A percentile compares a stretch with the other conserved stretches of the same genome.
phyloP scores from a whole-genome alignment of 148 eudicot species.

The Chenopodium berlandieri region DNA sequence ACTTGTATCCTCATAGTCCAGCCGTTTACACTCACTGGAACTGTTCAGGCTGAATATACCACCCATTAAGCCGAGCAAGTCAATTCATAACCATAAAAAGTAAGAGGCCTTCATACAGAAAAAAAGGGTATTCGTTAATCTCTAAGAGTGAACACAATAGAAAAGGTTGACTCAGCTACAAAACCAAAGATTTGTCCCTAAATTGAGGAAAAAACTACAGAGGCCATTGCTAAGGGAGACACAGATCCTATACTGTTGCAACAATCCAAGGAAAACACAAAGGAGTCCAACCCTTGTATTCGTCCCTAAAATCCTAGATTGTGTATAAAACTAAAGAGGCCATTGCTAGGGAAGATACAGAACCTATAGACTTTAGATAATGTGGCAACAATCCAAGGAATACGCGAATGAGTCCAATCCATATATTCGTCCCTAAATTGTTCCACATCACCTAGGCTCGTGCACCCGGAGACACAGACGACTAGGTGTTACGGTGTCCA shows the following conservation, averaged over 20 bases:
- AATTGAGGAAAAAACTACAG: too few species aligned
- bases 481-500: neutral
- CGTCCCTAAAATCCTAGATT: neutral
- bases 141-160: neutral
- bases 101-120: constrained; percentile 10
- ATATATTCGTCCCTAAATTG: neutral
- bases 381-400: neutral
- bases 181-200: too few species aligned
- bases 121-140: neutral
- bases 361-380: neutral
- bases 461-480: neutral
- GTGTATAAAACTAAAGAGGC: too few species aligned
- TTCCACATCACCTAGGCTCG: neutral
- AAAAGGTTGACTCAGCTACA: neutral
- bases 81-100: constrained; percentile 23
- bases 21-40: constrained; percentile 27
- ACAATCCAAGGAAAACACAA: neutral
- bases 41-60: constrained; percentile 46
- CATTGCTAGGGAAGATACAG: neutral
- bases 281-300: neutral
- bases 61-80: constrained; percentile 29
- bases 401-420: neutral
- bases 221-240: too few species aligned
- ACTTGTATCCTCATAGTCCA: constrained; percentile 31
- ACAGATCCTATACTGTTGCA: neutral